Base-by-base conservation (phyloP, 805 yeast species). In the Saccharomyces eubayanus region DNA sequence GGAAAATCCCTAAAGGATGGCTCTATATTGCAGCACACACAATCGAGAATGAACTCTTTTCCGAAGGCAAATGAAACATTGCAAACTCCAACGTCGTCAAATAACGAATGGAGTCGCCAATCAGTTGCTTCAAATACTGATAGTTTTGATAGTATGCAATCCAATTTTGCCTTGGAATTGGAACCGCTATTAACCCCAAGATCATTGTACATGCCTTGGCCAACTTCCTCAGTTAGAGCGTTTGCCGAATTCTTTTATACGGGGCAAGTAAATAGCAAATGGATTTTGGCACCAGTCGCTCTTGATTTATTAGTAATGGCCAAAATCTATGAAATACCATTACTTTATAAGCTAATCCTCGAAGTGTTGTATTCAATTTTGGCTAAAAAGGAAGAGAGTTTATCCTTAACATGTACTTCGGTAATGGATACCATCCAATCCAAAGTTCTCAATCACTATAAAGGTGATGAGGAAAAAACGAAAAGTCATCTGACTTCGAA, bases 191-290 rank as follows among this genome's bases (percentile, higher is more conserved):
- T 81, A 53, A 75, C 84, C 40, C 94, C 95, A 14, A 74, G 95
- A 56, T 76, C 82, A 16, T 64, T 87, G 28, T 86, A 83, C 59
- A 65, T 87, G 57, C 94, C 95, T 3, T 85, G 83, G 69, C 66
- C 82, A 2, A 81, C 84, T 0, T 65, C 72, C 0, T 79, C 89
- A 0, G 80, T 85, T 14, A 76, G 76, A 53, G 89, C 89, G 2
- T 78, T 86, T 58, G 73, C 84, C 28, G 94, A 87, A 63, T 87
- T 82, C 65, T 73, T 87, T 53, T 85, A 84, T 62, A 87, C 91
- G 5, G 95, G 94, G 1, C 90, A 86, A 66, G 80, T 87, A 24
- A 89, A 89, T 28, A 81, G 84, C 51, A 83, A 79, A 60, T 86
- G 92, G 92, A 69, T 76, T n/a, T 68, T 87, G 43, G 73, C 79